Evolutionary conservation across 176 grass and related monocot species (phyloP).

Genomic region (Aegilops umbellulata): DNA sequence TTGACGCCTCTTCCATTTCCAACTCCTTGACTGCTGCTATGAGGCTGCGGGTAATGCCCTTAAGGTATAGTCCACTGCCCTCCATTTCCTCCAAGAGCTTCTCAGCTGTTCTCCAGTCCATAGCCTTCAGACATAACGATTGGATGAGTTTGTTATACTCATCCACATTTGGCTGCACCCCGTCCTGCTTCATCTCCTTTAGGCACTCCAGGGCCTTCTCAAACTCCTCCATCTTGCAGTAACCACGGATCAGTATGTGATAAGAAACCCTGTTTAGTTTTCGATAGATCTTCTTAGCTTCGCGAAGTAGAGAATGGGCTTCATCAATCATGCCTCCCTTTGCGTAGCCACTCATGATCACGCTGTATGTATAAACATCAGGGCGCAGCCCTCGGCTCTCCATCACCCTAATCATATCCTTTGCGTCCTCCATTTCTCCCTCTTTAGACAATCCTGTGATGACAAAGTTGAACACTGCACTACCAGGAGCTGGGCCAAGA

Average conservation of each 20-base stretch:
- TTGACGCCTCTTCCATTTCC: conserved; percentile 60
- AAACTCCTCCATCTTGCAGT: conserved; percentile 90
- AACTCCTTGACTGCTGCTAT: conserved; percentile 89
- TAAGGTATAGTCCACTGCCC: conserved; percentile 55
- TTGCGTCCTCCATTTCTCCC: conserved; percentile 78
- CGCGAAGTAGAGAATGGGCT: conserved; percentile 64
- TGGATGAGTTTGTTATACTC: conserved; percentile 92
- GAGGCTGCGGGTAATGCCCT: conserved; percentile 63
- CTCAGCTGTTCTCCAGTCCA: conserved; percentile 80
- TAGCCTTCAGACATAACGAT: conserved; percentile 86
- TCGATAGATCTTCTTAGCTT: conserved; percentile 64
- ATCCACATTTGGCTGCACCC: conserved; percentile 74
- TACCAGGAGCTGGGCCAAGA: conserved; percentile 71
- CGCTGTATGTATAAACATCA: conserved; percentile 84
- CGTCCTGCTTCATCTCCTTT: conserved; percentile 89
- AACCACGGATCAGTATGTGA: conserved; percentile 89
- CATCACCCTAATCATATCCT: conserved; percentile 64
- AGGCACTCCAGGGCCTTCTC: conserved; percentile 81
- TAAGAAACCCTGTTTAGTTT: conserved; percentile 67
- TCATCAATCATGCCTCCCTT: conserved; percentile 82
- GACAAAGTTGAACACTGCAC: conserved; percentile 81
- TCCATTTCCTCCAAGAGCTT: conserved; percentile 83
- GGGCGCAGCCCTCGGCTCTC: conserved; percentile 61
- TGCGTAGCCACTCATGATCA: conserved; percentile 82
- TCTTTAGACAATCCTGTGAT: conserved; percentile 69